Evolutionary conservation across 169 alveolate species (phyloP).

Genomic region (Eimeria acervulina): DNA sequence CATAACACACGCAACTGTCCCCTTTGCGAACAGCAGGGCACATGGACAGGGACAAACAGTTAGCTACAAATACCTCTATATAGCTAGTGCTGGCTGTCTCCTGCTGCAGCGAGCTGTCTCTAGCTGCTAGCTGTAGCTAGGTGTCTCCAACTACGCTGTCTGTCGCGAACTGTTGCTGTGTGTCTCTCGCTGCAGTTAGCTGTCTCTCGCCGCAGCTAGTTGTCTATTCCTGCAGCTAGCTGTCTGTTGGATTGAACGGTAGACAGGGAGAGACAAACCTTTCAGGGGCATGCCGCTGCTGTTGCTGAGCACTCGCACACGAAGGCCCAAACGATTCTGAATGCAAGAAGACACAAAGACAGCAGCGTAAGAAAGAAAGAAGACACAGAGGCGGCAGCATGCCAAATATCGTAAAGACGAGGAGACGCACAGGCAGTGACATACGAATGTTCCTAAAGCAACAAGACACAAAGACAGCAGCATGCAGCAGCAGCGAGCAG

Average conservation of each 20-base stretch:
- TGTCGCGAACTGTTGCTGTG: too few species aligned
- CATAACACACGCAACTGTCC: not conserved
- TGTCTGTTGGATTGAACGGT: not conserved
- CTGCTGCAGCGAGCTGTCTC: not conserved
- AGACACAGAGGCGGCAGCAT: not conserved
- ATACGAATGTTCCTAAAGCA: not conserved
- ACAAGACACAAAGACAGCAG: not conserved
- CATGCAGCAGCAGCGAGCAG: not conserved
- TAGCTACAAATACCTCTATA: too few species aligned
- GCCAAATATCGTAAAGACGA: too few species aligned
- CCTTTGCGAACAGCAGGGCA: not conserved
- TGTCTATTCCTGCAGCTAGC: not conserved
- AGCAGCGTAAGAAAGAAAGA: not conserved
- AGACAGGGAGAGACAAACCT: not conserved
- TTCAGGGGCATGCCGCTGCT: not conserved
- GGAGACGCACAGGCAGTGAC: too few species aligned
- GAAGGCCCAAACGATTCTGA: conserved; percentile 48
- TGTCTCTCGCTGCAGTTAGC: not conserved
- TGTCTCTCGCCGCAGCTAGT: not conserved
- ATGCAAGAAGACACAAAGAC: not conserved
- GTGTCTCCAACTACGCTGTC: too few species aligned
- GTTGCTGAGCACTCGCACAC: conserved; percentile 22
- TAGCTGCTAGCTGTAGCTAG: not conserved
- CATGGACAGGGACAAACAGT: not conserved
- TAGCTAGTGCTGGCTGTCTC: too few species aligned